These are phyloP conservation scores for Harrya chromipes DNA, from an alignment of 768 basidiomycete genomes.

Conservation along the genomic window DNA sequence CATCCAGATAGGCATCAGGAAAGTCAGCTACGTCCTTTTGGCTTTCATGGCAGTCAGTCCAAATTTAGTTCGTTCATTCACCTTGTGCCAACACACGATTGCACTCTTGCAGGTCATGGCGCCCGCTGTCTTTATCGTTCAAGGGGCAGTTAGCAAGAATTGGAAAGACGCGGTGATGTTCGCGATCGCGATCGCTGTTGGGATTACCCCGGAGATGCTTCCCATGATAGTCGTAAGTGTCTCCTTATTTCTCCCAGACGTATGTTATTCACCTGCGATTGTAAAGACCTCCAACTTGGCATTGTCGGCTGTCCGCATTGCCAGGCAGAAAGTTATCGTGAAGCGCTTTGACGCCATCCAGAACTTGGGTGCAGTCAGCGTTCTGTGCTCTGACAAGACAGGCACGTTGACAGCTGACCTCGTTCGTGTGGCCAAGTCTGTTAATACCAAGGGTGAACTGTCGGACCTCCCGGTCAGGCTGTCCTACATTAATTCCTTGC, in stretches of 20 bases:
- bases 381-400: conserved; percentile 63
- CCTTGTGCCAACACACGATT: not conserved
- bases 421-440: conserved; percentile 36
- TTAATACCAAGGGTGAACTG: conserved; percentile 18
- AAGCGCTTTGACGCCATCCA: conserved; percentile 63
- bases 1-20: conserved; percentile 32
- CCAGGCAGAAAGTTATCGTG: conserved; percentile 57
- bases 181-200: conserved; percentile 30
- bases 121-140: conserved; percentile 27
- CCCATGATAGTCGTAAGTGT: conserved; percentile 33
- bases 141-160: conserved; percentile 31
- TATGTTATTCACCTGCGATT: conserved; percentile 26
- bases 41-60: conserved; percentile 29
- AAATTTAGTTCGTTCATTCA: not conserved
- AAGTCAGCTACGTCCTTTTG: conserved; percentile 33
- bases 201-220: conserved; percentile 33
- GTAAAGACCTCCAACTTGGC: conserved; percentile 59
- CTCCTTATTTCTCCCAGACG: not conserved
- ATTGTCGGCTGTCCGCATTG: conserved; percentile 53
- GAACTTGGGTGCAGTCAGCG: conserved; percentile 52
- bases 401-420: conserved; percentile 50
- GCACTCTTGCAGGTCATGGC: conserved; percentile 25
- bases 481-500: conserved; percentile 31
- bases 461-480: conserved; percentile 26
- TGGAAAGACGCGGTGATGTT: conserved; percentile 33